Evolutionary conservation across 352 stramenopile species (phyloP).

Genomic region (Pythium scleroteichum): DNA sequence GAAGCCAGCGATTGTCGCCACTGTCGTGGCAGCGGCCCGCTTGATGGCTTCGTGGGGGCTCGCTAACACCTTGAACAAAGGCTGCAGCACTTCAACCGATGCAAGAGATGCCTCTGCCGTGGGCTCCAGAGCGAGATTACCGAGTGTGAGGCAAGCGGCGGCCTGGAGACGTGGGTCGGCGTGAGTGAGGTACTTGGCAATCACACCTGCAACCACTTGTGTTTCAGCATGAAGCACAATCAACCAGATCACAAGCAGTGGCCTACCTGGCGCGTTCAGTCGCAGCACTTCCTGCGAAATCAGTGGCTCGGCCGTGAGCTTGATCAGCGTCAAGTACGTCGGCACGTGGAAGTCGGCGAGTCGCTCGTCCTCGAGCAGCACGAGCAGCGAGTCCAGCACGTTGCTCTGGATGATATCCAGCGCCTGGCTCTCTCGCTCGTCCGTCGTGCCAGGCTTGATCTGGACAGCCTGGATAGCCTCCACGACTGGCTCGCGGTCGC

Average conservation of each 20-base stretch:
- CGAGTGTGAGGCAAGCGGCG: conserved; percentile 59
- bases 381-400: conserved; percentile 42
- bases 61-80: conserved; percentile 42
- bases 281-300: conserved; percentile 58
- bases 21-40: conserved; percentile 47
- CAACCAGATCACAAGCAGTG: not conserved
- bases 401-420: conserved; percentile 62
- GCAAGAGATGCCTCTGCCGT: conserved; percentile 32
- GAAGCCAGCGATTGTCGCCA: conserved; percentile 54
- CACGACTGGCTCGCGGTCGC: conserved; percentile 19
- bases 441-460: conserved; percentile 18
- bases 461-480: conserved; percentile 19
- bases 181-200: conserved; percentile 46
- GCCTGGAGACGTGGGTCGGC: conserved; percentile 60
- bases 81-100: conserved; percentile 39
- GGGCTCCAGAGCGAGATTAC: conserved; percentile 60
- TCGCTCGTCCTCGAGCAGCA: conserved; percentile 52
- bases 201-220: conserved; percentile 15
- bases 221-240: no score
- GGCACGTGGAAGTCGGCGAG: conserved; percentile 60
- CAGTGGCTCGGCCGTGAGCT: conserved; percentile 49
- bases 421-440: conserved; percentile 40
- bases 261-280: conserved; percentile 37
- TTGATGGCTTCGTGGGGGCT: conserved; percentile 68
- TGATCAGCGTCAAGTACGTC: conserved; percentile 67